Percentiles rank a stretch among this genome's conserved stretches.
Evolutionary conservation across 257 asterid genomes (phyloP).

Genomic region (Fraxinus anomala): DNA sequence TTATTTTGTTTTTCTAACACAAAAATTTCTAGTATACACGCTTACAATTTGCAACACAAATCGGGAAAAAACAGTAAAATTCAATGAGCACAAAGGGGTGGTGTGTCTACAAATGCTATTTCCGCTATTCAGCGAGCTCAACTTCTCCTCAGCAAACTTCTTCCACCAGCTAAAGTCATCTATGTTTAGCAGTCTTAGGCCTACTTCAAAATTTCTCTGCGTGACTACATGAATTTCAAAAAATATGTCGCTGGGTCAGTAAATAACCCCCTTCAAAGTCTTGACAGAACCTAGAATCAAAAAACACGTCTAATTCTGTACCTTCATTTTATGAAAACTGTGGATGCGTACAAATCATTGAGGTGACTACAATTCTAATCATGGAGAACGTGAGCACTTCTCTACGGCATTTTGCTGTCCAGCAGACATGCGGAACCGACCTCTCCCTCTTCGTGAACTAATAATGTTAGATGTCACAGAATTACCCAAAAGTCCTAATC

Average conservation of each 20-base stretch:
- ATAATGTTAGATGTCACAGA: conserved; percentile 45
- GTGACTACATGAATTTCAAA: not conserved
- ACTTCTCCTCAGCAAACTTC: not conserved
- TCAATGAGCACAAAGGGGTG: not conserved
- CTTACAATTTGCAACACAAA: not conserved
- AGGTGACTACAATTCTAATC: conserved; percentile 1
- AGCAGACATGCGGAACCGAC: conserved; percentile 39
- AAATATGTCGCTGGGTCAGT: not conserved
- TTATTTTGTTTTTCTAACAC: not conserved
- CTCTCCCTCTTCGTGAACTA: conserved; percentile 47
- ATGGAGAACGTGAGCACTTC: not conserved
- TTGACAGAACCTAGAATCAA: not conserved
- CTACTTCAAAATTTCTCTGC: not conserved
- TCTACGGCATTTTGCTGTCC: conserved; percentile 23
- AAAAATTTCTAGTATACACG: not conserved
- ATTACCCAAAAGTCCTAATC: conserved; percentile 40
- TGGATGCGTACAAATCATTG: conserved; percentile 3
- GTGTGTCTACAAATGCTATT: not conserved
- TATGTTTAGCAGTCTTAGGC: not conserved
- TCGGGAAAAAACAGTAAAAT: not conserved
- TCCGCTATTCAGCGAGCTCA: not conserved
- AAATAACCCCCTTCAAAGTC: not conserved
- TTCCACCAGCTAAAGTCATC: not conserved
- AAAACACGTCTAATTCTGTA: not conserved
- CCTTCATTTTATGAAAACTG: conserved; percentile 4